Evolutionary conservation across 176 grass and related monocot genomes (phyloP), one percentile per base, ranked within the genome.

Genomic region (Zoysia japonica): DNA sequence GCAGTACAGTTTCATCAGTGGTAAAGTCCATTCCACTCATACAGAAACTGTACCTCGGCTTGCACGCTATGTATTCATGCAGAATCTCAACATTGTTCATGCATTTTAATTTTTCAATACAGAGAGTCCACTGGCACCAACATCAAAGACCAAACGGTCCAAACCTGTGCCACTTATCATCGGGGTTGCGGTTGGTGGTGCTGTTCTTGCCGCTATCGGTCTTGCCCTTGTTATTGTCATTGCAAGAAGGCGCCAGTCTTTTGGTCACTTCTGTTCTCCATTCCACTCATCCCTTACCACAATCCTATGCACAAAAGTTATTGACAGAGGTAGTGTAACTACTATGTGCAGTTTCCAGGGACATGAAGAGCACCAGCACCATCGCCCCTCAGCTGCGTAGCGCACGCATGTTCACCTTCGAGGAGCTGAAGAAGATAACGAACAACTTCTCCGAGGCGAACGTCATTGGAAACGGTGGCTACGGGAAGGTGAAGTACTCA

Each of bases 391-490:
- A 93, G 17, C 70, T 97, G 47, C 88, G 88, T 9, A 88, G 91
- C 19, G 84, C 94, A 37, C 88, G 89, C 17, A 74, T 19, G 71
- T 93, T 97, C 84, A 80, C 72, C 36, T 91, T 97, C 68, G 79
- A 91, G 60, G 91, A 97, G 46, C 55, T 97, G 46, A 87, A 81
- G 75, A 91, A 91, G 78, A 89, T 88, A n/a, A 91, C 91, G 47
- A 87, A 91, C 63, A 91, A 91, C 49, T 93, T 97, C 61, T 84
- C 88, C 1, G 78, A 91, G 52, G 48, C 63, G 0, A 93, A 91
- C 59, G 88, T 86, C 67, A 85, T 97, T 36, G 91, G 93, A 6
- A 74, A 7, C 10, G 91, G 93, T 3, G 91, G 91, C 9, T 97
- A 93, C 47, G 93, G 93, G 40, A 93, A 91, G 86, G 93, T 96